A percentile compares a stretch with the other conserved stretches of the same genome.
Conservation (phyloP, 2,329 filamentous ascomycete species). For the Acrocalymma vagum region DNA sequence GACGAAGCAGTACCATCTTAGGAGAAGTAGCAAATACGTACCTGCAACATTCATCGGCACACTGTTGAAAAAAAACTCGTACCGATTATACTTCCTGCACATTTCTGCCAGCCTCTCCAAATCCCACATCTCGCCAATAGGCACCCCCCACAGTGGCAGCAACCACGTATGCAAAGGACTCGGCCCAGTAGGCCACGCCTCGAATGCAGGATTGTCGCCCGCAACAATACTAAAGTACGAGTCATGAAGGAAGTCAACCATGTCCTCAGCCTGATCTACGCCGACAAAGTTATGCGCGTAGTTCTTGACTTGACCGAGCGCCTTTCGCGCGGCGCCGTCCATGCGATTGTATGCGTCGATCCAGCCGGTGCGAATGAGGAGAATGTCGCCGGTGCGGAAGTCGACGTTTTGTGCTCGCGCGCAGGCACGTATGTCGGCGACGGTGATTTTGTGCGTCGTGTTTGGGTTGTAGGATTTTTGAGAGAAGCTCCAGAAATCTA, state of each 20-base stretch:
- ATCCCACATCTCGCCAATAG: conserved; percentile 27
- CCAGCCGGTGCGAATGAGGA: conserved; percentile 51
- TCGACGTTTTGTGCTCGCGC: too few species aligned
- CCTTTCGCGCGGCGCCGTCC: background rate
- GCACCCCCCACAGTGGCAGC: conserved; percentile 15
- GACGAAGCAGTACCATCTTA: too few species aligned
- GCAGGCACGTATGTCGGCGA: too few species aligned
- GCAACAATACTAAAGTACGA: conserved; percentile 27
- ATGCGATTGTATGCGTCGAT: conserved; percentile 7
- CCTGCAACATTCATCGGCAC: conserved; percentile 62
- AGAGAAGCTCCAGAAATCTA: too few species aligned
- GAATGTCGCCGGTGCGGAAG: conserved; percentile 27
- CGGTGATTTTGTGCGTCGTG: too few species aligned
- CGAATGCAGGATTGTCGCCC: conserved; percentile 40
- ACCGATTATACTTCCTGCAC: too few species aligned
- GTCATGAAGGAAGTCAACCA: conserved; percentile 31
- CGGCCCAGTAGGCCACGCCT: conserved; percentile 23
- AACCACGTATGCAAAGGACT: conserved; percentile 16
- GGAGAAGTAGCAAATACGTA: too few species aligned
- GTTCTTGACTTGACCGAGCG: conserved; percentile 23
- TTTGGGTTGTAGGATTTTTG: too few species aligned
- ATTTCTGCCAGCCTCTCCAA: too few species aligned
- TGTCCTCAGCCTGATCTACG: conserved; percentile 21
- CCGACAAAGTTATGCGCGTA: conserved; percentile 30
- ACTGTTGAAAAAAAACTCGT: conserved; percentile 66